Evolutionary conservation across 345 rosid genomes (phyloP), one percentile per base, ranked within the genome.

Genomic region (Abelmoschus esculentus): DNA sequence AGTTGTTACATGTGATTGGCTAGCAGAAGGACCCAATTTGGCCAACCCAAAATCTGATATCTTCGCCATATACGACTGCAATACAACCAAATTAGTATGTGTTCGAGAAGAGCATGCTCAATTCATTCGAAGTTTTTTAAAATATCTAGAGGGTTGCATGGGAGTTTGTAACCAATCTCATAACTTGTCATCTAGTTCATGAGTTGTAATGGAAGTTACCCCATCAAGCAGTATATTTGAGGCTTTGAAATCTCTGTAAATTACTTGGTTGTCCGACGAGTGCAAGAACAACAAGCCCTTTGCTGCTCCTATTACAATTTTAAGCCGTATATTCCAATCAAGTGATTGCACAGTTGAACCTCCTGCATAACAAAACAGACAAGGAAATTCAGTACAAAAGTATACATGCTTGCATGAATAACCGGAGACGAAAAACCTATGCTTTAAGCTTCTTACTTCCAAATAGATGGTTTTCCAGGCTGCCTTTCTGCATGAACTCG

Each of bases 41-140:
- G 99, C 99, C 79, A 95, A 78, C 57, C 99, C 99, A 61, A 95
- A 95, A 66, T 95, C 99, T 4, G 99, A 95, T 78, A 95, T 70
- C 84, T 90, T 95, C 61, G 99, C 89, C 29, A 80, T 87, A 73
- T 88, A 95, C 15, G 79, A 80, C 99, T 95, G 92, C 82, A 80
- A 61, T 6, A 11, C 49, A 64, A 56, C 60, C 61, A 61, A 52
- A 56, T 53, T 70, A 56, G 15, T n/a, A 6, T n/a, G 9, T 17
- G 56, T n/a, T 5, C 19, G 0, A n/a, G 2, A 53, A 49, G 7
- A 49, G 54, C 2, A 54, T 54, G 12, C 13, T 9, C 44, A 40
- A 38, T 38, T 38, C 42, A 38, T 38, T 38, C 42, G 7, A 38
- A 7, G 8, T 7, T 34, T 34, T 34, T 34, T 5, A 6, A 6